A percentile compares a stretch with the other conserved stretches of the same genome.
Evolutionary conservation across 2,329 filamentous ascomycete genomes (phyloP).

Genomic region (Metarhizium anisopliae): DNA sequence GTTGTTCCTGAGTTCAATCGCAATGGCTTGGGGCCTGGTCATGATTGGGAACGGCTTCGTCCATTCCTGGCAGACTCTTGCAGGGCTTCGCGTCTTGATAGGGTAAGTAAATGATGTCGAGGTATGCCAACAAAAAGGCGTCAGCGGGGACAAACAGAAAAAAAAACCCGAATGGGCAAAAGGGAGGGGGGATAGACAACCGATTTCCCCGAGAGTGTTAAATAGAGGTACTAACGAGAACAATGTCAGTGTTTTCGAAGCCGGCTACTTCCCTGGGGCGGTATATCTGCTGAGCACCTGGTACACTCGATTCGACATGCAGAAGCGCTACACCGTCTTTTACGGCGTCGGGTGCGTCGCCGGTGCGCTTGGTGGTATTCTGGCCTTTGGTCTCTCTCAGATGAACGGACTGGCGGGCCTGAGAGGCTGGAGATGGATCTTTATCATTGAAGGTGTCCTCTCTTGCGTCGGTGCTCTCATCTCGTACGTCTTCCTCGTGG

Average conservation of each 20-base stretch:
- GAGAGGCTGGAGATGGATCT: conserved; percentile 9
- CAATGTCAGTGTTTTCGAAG: not conserved
- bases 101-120: not conserved
- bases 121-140: too few relatives aligned
- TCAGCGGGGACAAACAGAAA: too few relatives aligned
- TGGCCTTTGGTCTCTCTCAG: not conserved
- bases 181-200: too few relatives aligned
- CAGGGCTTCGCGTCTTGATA: not conserved
- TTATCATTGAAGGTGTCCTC: not conserved
- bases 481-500: not conserved
- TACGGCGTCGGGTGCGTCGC: not conserved
- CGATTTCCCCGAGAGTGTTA: too few relatives aligned
- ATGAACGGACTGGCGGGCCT: not conserved
- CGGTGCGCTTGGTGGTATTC: not conserved
- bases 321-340: conserved; percentile 7
- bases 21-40: conserved; percentile 12
- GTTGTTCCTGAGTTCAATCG: conserved; percentile 13
- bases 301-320: not conserved
- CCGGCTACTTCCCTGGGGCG: not conserved
- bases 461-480: not conserved
- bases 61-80: conserved; percentile 4
- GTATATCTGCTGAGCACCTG: not conserved
- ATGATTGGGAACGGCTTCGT: conserved; percentile 12
- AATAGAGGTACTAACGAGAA: not conserved
- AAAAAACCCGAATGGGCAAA: too few relatives aligned